Conservation (phyloP, 2,329 filamentous ascomycete genomes). For the Fusarium chaquense region DNA sequence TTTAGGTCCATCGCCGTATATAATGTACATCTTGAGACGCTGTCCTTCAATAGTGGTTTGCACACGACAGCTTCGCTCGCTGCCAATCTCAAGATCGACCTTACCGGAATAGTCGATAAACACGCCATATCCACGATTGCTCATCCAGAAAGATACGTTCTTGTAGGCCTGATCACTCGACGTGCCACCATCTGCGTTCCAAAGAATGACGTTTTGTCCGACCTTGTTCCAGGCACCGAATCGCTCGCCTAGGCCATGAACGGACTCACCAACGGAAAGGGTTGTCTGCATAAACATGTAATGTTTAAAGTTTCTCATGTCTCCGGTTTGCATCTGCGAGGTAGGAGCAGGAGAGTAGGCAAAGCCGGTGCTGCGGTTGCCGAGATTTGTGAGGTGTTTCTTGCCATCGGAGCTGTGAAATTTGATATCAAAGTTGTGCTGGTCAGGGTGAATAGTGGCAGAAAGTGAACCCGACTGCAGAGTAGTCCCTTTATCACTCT, state of each 20-base stretch:
- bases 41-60: slow-evolving; percentile 78
- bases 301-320: slow-evolving; percentile 61
- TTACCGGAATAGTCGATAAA: slow-evolving; percentile 79
- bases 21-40: slow-evolving; percentile 78
- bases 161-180: slow-evolving; percentile 79
- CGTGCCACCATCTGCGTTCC: slow-evolving; percentile 74
- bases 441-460: slow-evolving; percentile 52
- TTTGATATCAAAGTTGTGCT: slow-evolving; percentile 55
- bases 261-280: slow-evolving; percentile 70
- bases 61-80: slow-evolving; percentile 76
- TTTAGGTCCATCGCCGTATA: slow-evolving; percentile 78
- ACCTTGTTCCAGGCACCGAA: slow-evolving; percentile 84
- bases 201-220: slow-evolving; percentile 75
- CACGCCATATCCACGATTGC: slow-evolving; percentile 79
- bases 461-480: slow-evolving; percentile 53
- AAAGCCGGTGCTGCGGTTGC: slow-evolving; percentile 56
- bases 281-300: slow-evolving; percentile 69
- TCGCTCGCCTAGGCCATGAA: slow-evolving; percentile 80
- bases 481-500: slow-evolving; percentile 53
- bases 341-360: slow-evolving; percentile 52
- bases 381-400: slow-evolving; percentile 54
- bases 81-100: slow-evolving; percentile 79
- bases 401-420: slow-evolving; percentile 54
- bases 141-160: slow-evolving; percentile 77
- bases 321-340: slow-evolving; percentile 52